phyloP scores from a whole-genome alignment of 2,329 filamentous ascomycete species.

The Beauveria asiatica region DNA sequence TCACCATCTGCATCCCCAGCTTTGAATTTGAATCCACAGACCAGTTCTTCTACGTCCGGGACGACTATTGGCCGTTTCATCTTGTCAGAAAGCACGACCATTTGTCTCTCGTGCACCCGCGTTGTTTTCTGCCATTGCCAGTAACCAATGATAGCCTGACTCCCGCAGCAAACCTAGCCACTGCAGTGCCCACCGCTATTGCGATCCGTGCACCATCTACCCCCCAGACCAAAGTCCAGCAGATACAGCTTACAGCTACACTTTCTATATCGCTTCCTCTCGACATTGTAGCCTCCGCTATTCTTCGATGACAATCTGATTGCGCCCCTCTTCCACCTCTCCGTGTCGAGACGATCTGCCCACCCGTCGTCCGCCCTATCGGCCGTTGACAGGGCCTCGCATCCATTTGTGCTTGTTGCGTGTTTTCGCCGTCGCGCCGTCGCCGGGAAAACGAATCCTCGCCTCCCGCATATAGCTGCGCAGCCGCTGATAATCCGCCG shows the following conservation, averaged over 20 bases:
- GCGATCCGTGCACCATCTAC: conserved; percentile 9
- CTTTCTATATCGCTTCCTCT: background rate
- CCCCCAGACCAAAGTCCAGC: background rate
- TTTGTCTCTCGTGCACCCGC: background rate
- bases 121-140: background rate
- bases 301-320: conserved; percentile 4
- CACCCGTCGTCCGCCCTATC: background rate
- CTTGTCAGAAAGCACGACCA: background rate
- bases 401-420: background rate
- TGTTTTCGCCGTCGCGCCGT: background rate
- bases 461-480: background rate
- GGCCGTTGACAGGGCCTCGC: background rate
- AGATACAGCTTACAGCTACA: background rate
- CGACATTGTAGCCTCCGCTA: background rate
- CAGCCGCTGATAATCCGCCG: conserved; percentile 22
- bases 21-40: background rate
- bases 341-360: background rate
- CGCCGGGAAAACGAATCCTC: background rate
- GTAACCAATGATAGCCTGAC: conserved; percentile 1
- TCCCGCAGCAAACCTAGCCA: background rate
- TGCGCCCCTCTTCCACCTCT: background rate
- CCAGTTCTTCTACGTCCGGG: background rate
- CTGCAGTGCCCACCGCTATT: conserved; percentile 6
- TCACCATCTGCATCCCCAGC: background rate
- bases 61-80: background rate